These are phyloP conservation scores for Massarina eburnea DNA, from an alignment of 2,329 filamentous ascomycete species.

Conservation along the genomic window DNA sequence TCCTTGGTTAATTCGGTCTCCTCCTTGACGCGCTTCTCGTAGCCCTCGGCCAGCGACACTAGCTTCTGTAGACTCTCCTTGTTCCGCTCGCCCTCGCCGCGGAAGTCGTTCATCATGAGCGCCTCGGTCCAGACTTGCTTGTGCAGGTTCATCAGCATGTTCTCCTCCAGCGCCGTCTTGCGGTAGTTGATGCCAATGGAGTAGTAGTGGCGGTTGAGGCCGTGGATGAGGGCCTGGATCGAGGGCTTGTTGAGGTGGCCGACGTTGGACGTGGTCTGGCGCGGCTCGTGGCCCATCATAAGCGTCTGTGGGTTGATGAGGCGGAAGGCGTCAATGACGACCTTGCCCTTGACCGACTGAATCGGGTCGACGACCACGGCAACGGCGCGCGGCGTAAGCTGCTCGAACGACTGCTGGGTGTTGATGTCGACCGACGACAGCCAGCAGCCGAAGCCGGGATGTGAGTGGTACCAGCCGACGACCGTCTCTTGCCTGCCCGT, in stretches of 20 bases:
- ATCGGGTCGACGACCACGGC: slow-evolving; percentile 98
- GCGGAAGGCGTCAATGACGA: slow-evolving; percentile 98
- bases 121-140: slow-evolving; percentile 99
- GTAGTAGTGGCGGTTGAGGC: slow-evolving; percentile 98
- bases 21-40: slow-evolving; percentile 98
- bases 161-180: slow-evolving; percentile 96
- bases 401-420: slow-evolving; percentile 99
- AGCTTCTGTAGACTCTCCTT: slow-evolving; percentile 84
- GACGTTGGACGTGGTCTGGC: slow-evolving; percentile 96
- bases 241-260: slow-evolving; percentile 98
- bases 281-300: slow-evolving; percentile 96
- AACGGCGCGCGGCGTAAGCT: slow-evolving; percentile 92
- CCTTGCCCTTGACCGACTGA: slow-evolving; percentile 98
- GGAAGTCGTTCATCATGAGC: slow-evolving; percentile 94
- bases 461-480: slow-evolving; percentile 99
- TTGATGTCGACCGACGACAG: slow-evolving; percentile 99
- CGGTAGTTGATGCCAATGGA: slow-evolving; percentile 98
- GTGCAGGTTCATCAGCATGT: slow-evolving; percentile 99
- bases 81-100: slow-evolving; percentile 78
- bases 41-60: slow-evolving; percentile 87
- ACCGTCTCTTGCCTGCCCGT: slow-evolving; percentile 97
- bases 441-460: slow-evolving; percentile 99
- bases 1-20: slow-evolving; percentile 97
- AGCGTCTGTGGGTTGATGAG: slow-evolving; percentile 97
- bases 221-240: slow-evolving; percentile 98